These are phyloP conservation scores for Macrotyloma uniflorum DNA, from an alignment of 306 rosid genomes.

Conservation along the genomic window DNA sequence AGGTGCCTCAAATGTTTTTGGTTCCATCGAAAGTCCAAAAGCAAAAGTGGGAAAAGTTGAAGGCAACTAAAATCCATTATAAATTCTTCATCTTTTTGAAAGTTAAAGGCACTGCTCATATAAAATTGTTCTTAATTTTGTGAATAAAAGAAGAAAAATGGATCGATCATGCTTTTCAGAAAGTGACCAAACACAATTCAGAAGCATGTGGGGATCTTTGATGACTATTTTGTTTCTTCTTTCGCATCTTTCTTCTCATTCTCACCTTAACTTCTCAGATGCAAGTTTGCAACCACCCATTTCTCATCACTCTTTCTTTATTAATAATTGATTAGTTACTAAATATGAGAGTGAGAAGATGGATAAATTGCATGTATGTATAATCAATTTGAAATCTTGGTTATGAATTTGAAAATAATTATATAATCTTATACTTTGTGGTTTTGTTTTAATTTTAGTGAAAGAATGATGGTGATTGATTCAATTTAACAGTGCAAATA, in stretches of 20 bases:
- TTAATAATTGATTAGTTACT: too few relatives aligned
- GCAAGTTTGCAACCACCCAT: not conserved
- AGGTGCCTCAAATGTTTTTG: slow-evolving; percentile 16
- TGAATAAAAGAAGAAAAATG: slow-evolving; percentile 14
- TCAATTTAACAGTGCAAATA: not conserved
- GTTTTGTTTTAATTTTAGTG: too few relatives aligned
- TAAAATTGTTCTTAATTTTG: not conserved
- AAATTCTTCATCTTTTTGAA: slow-evolving; percentile 46
- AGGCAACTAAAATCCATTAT: slow-evolving; percentile 32
- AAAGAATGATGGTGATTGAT: not conserved
- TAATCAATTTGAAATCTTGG: too few relatives aligned
- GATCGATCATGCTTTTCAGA: slow-evolving; percentile 16
- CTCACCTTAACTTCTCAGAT: not conserved
- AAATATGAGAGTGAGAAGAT: too few relatives aligned
- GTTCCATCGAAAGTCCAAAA: slow-evolving; percentile 45
- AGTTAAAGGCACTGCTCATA: slow-evolving; percentile 27
- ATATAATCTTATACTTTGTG: too few relatives aligned
- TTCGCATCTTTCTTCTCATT: not conserved
- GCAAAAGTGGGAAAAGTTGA: slow-evolving; percentile 34
- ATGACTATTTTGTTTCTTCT: not conserved
- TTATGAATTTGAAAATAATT: too few relatives aligned
- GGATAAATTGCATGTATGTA: too few relatives aligned
- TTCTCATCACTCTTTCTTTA: too few relatives aligned
- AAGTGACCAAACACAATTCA: slow-evolving; percentile 27
- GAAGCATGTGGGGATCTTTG: slow-evolving; percentile 4